A percentile compares a stretch with the other conserved stretches of the same genome.
These are phyloP conservation scores for Leccinum truebloodii DNA, from an alignment of 768 basidiomycete species.

Conservation along the genomic window DNA sequence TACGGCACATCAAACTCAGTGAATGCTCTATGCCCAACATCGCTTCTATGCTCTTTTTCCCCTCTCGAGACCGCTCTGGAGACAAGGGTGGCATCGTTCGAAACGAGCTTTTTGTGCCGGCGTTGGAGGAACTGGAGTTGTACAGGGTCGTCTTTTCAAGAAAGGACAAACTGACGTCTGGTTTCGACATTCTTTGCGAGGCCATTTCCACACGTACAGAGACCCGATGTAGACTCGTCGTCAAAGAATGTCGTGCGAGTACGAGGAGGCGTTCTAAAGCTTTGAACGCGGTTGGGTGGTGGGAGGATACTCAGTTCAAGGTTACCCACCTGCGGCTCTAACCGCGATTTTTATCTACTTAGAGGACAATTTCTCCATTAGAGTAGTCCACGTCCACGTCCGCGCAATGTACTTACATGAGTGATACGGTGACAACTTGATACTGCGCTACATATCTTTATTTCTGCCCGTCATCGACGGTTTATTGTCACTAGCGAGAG, in stretches of 20 bases:
- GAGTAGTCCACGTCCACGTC: not conserved
- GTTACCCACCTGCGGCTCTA: not conserved
- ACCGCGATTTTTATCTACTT: not conserved
- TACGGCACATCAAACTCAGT: constrained; percentile 6
- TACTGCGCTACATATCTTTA: too few species aligned
- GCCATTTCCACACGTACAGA: not conserved
- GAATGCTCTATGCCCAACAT: not conserved
- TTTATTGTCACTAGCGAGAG: too few species aligned
- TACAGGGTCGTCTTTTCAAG: not conserved
- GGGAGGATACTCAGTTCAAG: not conserved
- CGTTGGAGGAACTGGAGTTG: not conserved
- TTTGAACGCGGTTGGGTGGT: not conserved
- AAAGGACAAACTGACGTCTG: not conserved
- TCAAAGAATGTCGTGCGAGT: not conserved
- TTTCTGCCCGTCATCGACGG: too few species aligned
- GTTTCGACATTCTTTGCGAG: not conserved
- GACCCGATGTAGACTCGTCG: not conserved
- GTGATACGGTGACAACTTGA: too few species aligned
- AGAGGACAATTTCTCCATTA: not conserved
- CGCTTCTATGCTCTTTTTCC: not conserved
- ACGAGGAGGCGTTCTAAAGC: not conserved
- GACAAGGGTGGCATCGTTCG: not conserved
- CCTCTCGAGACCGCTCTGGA: not conserved
- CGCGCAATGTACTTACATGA: too few species aligned
- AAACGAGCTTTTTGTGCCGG: not conserved